Base-by-base conservation (phyloP, 2,329 filamentous ascomycete genomes). In the Cercospora sp. region DNA sequence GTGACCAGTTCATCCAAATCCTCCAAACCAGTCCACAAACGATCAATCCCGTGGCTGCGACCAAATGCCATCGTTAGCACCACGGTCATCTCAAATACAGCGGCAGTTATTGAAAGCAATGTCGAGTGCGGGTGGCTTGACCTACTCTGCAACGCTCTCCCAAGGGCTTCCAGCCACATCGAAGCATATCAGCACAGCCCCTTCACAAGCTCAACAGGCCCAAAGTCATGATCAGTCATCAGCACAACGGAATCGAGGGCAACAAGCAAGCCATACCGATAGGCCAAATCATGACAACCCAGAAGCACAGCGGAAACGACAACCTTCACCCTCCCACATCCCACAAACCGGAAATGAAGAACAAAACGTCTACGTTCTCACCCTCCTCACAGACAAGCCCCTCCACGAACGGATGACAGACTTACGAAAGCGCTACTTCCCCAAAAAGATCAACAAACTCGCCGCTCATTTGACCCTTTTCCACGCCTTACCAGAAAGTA, bases 401-500 rank as follows among this genome's bases (percentile, higher is more conserved):
- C 76, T 82, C 61, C 77, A 81, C 16, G 70, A 76, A 8, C 78
- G 78, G 3, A 78, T 84, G 74, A 81, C 81, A 51, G 69, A 72
- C 5, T 72, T 82, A 53, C 77, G 82, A 30, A 75, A 78, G 18
- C 71, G 75, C 30, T 81, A 82, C 72, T 84, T 83, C 60, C 82
- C 81, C 0, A 74, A 73, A n/a, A 75, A 76, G 9, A 72, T 82
- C 66, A 83, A 83, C 70, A 79, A 79, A 45, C 79, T 80, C 0
- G 79, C 78, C 2, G 81, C 81, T 5, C 81, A 84, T 68, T 70
- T 84, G 18, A 83, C 81, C 1, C 76, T 83, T 3, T 83, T 83
- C 72, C 81, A 83, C 69, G 81, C 81, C 5, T 75, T 84, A 28
- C 82, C 82, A 0, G 78, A 77, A 55, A 81, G 79, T 45, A 78